phyloP scores from a whole-genome alignment of 2,329 filamentous ascomycete genomes.

The Fusarium protoensiforme region DNA sequence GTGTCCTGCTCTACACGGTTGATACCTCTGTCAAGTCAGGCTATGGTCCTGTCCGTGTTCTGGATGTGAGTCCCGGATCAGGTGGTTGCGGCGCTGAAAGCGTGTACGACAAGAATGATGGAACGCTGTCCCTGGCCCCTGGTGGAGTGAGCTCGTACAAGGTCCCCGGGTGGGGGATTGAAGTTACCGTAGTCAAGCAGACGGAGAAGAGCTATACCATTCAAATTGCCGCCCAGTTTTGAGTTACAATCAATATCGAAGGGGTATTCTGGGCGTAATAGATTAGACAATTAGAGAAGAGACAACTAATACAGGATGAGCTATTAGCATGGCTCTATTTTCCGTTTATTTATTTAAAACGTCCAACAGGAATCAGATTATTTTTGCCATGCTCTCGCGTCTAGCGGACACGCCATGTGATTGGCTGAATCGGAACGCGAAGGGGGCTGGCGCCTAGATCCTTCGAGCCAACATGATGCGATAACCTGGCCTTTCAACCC shows the following conservation, averaged over 20 bases:
- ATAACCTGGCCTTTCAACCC: neutral
- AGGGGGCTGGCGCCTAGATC: neutral
- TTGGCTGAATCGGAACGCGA: neutral
- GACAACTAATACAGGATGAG: too few species aligned
- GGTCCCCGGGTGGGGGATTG: slow-evolving; percentile 22
- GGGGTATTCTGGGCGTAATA: neutral
- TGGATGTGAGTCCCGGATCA: slow-evolving; percentile 46
- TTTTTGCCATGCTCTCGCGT: neutral
- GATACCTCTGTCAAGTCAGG: slow-evolving; percentile 43
- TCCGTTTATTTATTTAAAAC: neutral
- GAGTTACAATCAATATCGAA: neutral
- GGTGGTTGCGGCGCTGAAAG: slow-evolving; percentile 41
- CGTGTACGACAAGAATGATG: slow-evolving; percentile 45
- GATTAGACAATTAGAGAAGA: neutral
- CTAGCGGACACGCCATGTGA: neutral
- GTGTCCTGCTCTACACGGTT: slow-evolving; percentile 50
- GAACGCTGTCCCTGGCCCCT: slow-evolving; percentile 35
- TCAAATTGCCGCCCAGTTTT: neutral
- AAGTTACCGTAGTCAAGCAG: slow-evolving; percentile 21
- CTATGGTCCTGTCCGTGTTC: slow-evolving; percentile 45
- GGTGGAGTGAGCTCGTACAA: neutral
- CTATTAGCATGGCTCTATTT: neutral
- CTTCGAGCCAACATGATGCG: neutral
- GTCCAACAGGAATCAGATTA: too few species aligned
- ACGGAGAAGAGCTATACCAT: neutral